Conservation (phyloP, 1,284 basidiomycete species). For the Ustilago trichophora region DNA sequence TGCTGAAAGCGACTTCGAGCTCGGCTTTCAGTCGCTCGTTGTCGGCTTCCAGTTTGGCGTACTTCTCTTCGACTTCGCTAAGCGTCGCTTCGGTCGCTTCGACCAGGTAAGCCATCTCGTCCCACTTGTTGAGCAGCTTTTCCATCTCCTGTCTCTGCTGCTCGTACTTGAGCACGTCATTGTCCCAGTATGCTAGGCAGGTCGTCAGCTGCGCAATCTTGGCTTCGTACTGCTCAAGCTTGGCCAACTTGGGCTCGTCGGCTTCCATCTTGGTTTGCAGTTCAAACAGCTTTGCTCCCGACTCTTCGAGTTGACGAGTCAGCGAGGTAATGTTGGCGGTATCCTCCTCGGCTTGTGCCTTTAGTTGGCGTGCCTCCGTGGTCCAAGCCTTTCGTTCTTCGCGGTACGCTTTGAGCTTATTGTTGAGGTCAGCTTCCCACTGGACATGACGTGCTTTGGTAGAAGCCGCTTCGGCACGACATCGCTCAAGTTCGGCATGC, state of each 20-base stretch:
- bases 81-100: slow-evolving; percentile 46
- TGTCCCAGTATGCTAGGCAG: slow-evolving; percentile 56
- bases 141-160: slow-evolving; percentile 59
- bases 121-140: slow-evolving; percentile 50
- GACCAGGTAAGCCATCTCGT: slow-evolving; percentile 56
- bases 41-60: slow-evolving; percentile 20
- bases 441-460: slow-evolving; percentile 54
- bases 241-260: slow-evolving; percentile 45
- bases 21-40: slow-evolving; percentile 26
- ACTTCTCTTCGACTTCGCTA: slow-evolving; percentile 14
- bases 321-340: slow-evolving; percentile 27
- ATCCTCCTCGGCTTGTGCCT: slow-evolving; percentile 47
- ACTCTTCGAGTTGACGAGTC: slow-evolving; percentile 43
- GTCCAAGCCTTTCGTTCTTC: slow-evolving; percentile 61
- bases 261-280: slow-evolving; percentile 41
- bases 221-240: slow-evolving; percentile 49
- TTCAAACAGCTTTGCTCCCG: slow-evolving; percentile 55
- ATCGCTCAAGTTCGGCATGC: slow-evolving; percentile 39
- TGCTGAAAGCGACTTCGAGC: slow-evolving; percentile 4
- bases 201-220: slow-evolving; percentile 46
- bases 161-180: slow-evolving; percentile 55
- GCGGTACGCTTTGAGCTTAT: slow-evolving; percentile 60
- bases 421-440: slow-evolving; percentile 62
- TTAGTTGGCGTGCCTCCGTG: slow-evolving; percentile 47
- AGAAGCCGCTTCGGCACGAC: slow-evolving; percentile 48